phyloP scores from a whole-genome alignment of 768 basidiomycete species.

The Dictyophora rubrovolvata region DNA sequence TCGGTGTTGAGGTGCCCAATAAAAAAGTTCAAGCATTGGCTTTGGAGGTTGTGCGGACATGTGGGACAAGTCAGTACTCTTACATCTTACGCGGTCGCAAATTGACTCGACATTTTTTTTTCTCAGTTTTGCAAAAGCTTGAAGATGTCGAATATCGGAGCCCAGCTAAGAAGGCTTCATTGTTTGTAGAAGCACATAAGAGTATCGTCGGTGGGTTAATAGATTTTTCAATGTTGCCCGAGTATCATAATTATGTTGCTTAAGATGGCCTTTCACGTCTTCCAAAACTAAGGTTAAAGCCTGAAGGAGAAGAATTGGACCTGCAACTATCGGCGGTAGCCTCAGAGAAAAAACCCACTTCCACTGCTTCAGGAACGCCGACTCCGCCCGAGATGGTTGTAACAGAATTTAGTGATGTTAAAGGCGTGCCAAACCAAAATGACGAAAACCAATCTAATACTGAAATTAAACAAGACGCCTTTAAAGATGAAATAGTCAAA shows the following conservation, averaged over 20 bases:
- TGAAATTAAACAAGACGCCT: neutral
- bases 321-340: constrained; percentile 17
- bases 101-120: constrained; percentile 14
- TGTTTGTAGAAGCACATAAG: constrained; percentile 79
- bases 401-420: neutral
- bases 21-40: constrained; percentile 38
- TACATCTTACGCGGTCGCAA: neutral
- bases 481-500: neutral
- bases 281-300: constrained; percentile 64
- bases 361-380: neutral
- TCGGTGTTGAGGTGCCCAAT: constrained; percentile 69
- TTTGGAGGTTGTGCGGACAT: constrained; percentile 53
- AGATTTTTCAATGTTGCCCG: neutral
- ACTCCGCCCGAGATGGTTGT: neutral
- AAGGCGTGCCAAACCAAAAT: neutral
- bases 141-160: constrained; percentile 36
- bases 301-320: constrained; percentile 35
- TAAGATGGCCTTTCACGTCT: constrained; percentile 65
- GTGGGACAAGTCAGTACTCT: constrained; percentile 63
- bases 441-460: neutral
- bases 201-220: constrained; percentile 63
- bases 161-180: constrained; percentile 69
- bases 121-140: constrained; percentile 42
- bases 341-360: neutral
- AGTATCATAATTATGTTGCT: neutral